Evolutionary conservation across 768 basidiomycete genomes (phyloP).

Genomic region (Collybiopsis confluens): DNA sequence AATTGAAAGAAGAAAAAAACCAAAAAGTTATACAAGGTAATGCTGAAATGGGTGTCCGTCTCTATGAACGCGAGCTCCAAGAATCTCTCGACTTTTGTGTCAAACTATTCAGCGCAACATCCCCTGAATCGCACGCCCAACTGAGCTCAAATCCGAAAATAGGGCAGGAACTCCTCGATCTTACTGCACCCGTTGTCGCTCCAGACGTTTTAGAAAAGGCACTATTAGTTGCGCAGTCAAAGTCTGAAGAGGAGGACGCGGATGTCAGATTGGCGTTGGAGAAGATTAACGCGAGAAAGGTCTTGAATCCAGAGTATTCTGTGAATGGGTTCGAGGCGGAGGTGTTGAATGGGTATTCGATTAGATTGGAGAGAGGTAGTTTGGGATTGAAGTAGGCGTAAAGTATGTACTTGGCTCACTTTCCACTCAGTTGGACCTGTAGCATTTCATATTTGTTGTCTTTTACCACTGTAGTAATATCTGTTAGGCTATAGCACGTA

Average conservation of each 20-base stretch:
- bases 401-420: no score
- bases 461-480: no score
- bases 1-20: no score
- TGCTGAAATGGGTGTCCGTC: conserved; percentile 66
- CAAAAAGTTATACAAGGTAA: conserved; percentile 82
- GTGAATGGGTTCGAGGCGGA: conserved; percentile 69
- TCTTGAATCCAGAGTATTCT: conserved; percentile 65
- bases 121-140: conserved; percentile 53
- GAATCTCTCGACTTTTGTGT: conserved; percentile 78
- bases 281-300: conserved; percentile 66
- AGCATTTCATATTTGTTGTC: no score
- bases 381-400: conserved; percentile 40
- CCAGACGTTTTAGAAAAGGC: conserved; percentile 34
- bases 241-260: neutral
- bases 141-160: conserved; percentile 24
- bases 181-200: conserved; percentile 43
- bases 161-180: conserved; percentile 45
- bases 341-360: conserved; percentile 52
- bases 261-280: conserved; percentile 45
- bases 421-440: no score
- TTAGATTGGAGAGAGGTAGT: conserved; percentile 51
- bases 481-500: no score
- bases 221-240: conserved; percentile 22
- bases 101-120: conserved; percentile 65
- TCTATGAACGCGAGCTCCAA: conserved; percentile 72